phyloP scores from a whole-genome alignment of 345 rosid genomes.

The Hypericum perforatum region DNA sequence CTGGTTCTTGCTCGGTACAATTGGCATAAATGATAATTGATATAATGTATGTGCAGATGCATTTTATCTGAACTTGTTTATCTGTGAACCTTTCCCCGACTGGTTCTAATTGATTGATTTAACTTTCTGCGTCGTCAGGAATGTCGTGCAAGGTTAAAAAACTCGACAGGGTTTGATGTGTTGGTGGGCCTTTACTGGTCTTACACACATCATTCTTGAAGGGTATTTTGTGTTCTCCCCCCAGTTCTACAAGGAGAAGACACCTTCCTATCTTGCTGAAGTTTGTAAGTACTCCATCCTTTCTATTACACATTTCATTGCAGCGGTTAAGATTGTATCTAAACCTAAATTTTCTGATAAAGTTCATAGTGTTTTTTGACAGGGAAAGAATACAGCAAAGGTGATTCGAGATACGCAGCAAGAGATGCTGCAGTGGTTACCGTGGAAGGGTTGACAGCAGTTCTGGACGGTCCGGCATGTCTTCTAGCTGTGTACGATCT shows the following conservation, averaged over 20 bases:
- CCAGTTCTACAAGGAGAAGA: conserved; percentile 69
- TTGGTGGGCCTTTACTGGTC: conserved; percentile 98
- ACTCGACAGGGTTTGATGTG: conserved; percentile 71
- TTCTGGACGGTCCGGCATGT: conserved; percentile 71
- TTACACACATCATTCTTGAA: conserved; percentile 68
- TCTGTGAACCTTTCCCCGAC: no score
- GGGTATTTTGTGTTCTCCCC: conserved; percentile 91
- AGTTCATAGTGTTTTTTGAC: conserved; percentile 3
- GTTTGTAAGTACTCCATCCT: conserved; percentile 57
- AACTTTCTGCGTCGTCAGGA: conserved; percentile 25
- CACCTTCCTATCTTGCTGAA: conserved; percentile 76
- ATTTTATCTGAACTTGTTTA: no score
- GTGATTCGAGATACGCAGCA: conserved; percentile 82
- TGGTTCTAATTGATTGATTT: neutral
- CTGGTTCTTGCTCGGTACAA: no score
- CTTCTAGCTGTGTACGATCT: conserved; percentile 69
- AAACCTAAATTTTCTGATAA: neutral
- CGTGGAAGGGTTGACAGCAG: conserved; percentile 85
- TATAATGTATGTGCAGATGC: no score
- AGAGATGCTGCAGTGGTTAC: conserved; percentile 63
- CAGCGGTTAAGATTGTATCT: neutral
- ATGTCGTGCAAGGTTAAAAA: conserved; percentile 26
- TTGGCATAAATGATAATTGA: no score
- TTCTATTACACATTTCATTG: neutral
- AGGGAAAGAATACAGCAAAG: conserved; percentile 99